Base-by-base conservation (phyloP, 2,329 filamentous ascomycete genomes). In the Colletotrichum gigasporum region DNA sequence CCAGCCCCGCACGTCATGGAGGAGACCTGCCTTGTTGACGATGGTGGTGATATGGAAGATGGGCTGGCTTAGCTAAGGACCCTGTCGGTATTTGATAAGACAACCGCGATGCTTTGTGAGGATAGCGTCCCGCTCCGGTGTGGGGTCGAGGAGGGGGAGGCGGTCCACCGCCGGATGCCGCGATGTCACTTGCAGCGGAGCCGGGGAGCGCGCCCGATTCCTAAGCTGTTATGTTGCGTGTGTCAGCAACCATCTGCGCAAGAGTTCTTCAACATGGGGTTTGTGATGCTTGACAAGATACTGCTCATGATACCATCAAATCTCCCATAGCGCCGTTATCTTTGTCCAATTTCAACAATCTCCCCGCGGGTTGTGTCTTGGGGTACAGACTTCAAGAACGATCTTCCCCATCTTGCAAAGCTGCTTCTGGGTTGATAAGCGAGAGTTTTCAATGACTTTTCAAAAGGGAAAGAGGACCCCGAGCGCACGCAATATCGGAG, bases 21-120 rank as follows among this genome's bases (percentile, higher is more conserved):
- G 11, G 44, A 37, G 12, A 48, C 30, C 14, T 53, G 39, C 47
- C 54, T 8, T 18, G 5, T 44, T 30, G 22, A 35, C 1, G 16
- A 55, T 42, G 48, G 22, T 24, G 35, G 2, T 52, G 2, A 26
- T 24, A 12, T 12, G 26, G 11, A 5, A 20, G 11, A 39, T 11
- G 56, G 47, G 52, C 4, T 45, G 56, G 62, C 56, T 64, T 64
- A 64, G 56, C 62, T 62, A 64, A 64, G 48, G 16, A 42, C 62
- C 42, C 30, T 42, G 42, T 32, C 35, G 34, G 41, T 26, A 50
- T 44, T 53, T 30, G 62, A 61, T 64, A 55, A 64, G 48, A 26
- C 18, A 18, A 12, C 16, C n/a, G 20, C 30, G 3, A 18, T 63
- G 60, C 47, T 52, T 59, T 11, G 37, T 34, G 45, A 63, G 45